phyloP scores from a whole-genome alignment of 129 eudicot species.

The carrot (Daucus carota) region DH1_v3.0 NC_030381.2:31523501-31524000 shows the following conservation, averaged over 20 bases:
- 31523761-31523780: neutral
- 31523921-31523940: neutral
- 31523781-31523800: neutral
- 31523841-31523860: neutral
- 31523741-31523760: neutral
- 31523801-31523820: neutral
- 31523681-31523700: neutral
- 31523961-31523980: neutral
- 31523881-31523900: neutral
- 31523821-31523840: neutral
- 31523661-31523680: neutral
- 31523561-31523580: slow-evolving; percentile 55
- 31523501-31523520: slow-evolving; percentile 96
- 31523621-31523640: neutral
- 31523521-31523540: slow-evolving; percentile 88
- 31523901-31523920: neutral
- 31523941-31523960: neutral
- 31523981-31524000: neutral
- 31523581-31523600: slow-evolving; percentile 2
- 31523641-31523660: neutral
- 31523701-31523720: neutral
- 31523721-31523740: neutral
- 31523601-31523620: slow-evolving; percentile 4
- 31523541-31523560: slow-evolving; percentile 73
- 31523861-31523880: neutral